A percentile compares a stretch with the other conserved stretches of the same genome.
These are phyloP conservation scores for Trichoderma breve DNA, from an alignment of 2,329 filamentous ascomycete species.

Conservation along the genomic window DNA sequence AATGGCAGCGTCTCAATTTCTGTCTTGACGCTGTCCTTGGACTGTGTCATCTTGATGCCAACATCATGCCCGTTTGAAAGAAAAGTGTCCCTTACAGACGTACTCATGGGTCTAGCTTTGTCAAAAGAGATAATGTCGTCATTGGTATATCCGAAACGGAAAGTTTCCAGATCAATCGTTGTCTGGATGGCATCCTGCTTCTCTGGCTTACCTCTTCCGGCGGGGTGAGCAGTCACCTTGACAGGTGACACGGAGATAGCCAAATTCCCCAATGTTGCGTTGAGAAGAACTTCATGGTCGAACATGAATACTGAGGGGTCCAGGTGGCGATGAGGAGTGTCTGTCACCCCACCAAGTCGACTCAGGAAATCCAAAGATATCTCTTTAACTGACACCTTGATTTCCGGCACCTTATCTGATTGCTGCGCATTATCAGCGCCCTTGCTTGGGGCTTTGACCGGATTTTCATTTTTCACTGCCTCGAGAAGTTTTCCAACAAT, in stretches of 20 bases:
- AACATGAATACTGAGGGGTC: conserved; percentile 42
- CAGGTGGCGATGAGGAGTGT: conserved; percentile 47
- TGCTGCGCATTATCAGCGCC: conserved; percentile 19
- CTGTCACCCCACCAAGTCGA: conserved; percentile 51
- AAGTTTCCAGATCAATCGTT: conserved; percentile 52
- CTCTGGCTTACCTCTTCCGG: conserved; percentile 21
- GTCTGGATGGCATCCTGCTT: conserved; percentile 33
- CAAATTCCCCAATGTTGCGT: conserved; percentile 47
- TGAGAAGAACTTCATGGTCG: conserved; percentile 52
- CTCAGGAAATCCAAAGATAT: conserved; percentile 57
- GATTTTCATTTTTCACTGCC: conserved; percentile 37
- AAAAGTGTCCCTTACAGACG: conserved; percentile 59
- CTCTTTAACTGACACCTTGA: conserved; percentile 48
- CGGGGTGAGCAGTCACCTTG: conserved; percentile 21
- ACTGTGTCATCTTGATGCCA: conserved; percentile 51
- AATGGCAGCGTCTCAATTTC: conserved; percentile 76
- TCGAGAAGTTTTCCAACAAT: conserved; percentile 50
- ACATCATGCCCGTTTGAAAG: conserved; percentile 58
- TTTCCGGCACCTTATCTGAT: conserved; percentile 31
- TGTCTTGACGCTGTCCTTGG: conserved; percentile 47
- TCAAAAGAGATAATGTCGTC: conserved; percentile 65
- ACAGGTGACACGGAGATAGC: conserved; percentile 29
- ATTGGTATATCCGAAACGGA: conserved; percentile 61
- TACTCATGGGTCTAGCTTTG: conserved; percentile 53
- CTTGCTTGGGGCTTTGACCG: conserved; percentile 18